Evolutionary conservation across 306 rosid genomes (phyloP).

Genomic region (Geum urbanum): DNA sequence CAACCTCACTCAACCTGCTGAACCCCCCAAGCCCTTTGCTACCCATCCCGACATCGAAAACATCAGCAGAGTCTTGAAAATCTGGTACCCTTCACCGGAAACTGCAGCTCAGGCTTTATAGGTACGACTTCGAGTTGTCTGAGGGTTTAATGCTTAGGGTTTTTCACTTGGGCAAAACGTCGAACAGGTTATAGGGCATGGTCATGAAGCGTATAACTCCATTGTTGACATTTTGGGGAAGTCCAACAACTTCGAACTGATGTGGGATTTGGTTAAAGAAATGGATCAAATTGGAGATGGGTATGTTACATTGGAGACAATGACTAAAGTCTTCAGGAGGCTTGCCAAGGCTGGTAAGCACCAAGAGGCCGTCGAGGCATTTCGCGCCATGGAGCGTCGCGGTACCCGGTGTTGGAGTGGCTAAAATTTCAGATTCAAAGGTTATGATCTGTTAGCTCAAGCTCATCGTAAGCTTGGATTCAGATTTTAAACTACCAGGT

Average conservation of each 20-base stretch:
- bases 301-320: slow-evolving; percentile 47
- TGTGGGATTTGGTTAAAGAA: slow-evolving; percentile 74
- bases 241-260: slow-evolving; percentile 30
- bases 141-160: slow-evolving; percentile 33
- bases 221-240: slow-evolving; percentile 71
- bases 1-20: slow-evolving; percentile 20
- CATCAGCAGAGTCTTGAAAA: slow-evolving; percentile 43
- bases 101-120: slow-evolving; percentile 43
- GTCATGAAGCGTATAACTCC: slow-evolving; percentile 39
- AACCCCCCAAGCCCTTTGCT: slow-evolving; percentile 13
- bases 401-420: too few relatives aligned
- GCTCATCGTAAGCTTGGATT: too few relatives aligned
- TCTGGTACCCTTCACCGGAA: slow-evolving; percentile 43
- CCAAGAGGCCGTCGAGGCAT: slow-evolving; percentile 55
- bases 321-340: slow-evolving; percentile 60
- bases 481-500: too few relatives aligned
- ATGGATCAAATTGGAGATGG: slow-evolving; percentile 50
- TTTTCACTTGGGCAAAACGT: slow-evolving; percentile 71
- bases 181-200: slow-evolving; percentile 65
- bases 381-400: slow-evolving; percentile 38
- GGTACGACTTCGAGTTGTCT: slow-evolving; percentile 32
- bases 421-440: too few relatives aligned
- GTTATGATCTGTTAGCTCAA: too few relatives aligned
- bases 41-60: slow-evolving; percentile 30
- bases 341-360: slow-evolving; percentile 43